Conservation (phyloP, 1,284 basidiomycete species). For the Sporisorium exsertum region DNA sequence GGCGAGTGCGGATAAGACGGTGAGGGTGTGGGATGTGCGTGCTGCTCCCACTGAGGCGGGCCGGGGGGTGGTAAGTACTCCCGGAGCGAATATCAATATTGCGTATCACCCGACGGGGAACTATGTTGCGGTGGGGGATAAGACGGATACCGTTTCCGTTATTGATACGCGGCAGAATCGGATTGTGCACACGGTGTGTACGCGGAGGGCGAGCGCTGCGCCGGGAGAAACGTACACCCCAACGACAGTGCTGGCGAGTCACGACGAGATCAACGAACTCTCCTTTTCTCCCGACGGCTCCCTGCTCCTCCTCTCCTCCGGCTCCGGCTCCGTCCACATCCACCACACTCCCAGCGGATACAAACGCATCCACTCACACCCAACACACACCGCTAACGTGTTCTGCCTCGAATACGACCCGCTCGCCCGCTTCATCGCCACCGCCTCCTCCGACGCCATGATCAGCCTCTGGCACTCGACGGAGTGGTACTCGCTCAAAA, state of each 20-base stretch:
- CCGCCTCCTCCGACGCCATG: conserved; percentile 56
- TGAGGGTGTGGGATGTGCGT: conserved; percentile 62
- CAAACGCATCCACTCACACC: conserved; percentile 33
- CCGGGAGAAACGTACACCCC: neutral
- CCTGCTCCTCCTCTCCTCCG: conserved; percentile 57
- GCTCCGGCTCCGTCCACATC: conserved; percentile 51
- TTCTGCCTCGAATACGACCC: conserved; percentile 62
- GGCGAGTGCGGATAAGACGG: conserved; percentile 57
- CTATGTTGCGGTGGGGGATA: conserved; percentile 61
- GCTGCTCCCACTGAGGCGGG: neutral
- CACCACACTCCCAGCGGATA: conserved; percentile 13
- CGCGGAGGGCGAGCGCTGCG: conserved; percentile 5
- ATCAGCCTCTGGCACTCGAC: conserved; percentile 48
- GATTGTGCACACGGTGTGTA: conserved; percentile 47
- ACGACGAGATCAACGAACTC: conserved; percentile 64
- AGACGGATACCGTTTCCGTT: conserved; percentile 59
- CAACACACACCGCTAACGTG: conserved; percentile 57
- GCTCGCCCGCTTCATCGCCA: conserved; percentile 51
- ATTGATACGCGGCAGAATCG: conserved; percentile 39
- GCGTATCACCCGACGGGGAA: conserved; percentile 57
- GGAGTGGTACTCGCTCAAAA: conserved; percentile 45
- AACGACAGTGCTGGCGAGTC: conserved; percentile 6
- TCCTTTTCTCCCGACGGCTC: conserved; percentile 56
- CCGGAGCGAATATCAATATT: conserved; percentile 62
- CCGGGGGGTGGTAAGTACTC: conserved; percentile 11